Base-by-base conservation (phyloP, 1,284 basidiomycete species). In the Leccinum griseonigrum region DNA sequence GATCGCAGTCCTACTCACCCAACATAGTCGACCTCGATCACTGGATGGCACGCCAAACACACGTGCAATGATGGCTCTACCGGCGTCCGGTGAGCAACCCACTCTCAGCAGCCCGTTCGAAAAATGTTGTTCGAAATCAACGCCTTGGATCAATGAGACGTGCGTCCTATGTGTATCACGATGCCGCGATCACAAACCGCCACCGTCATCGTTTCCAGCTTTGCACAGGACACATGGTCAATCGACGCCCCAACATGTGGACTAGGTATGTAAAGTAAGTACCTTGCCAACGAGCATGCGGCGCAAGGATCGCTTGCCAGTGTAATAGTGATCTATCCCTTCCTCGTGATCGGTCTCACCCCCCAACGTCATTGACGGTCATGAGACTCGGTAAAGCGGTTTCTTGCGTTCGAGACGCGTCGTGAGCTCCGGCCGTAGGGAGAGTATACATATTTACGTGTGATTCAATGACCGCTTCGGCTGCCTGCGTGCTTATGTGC, bases 371-470 rank as follows among this genome's bases (percentile, higher is more conserved):
- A 54, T 62, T 58, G 14, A 60, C 32, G n/a, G 56, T 54, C 60
- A 66, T 59, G 43, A 32, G 13, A 31, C n/a, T 40, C 52, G 10
- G 32, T 51, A 14, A 61, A 10, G 46, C 36, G 52, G 43, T 62
- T 48, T 52, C 57, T 28, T 46, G 52, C 31, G 13, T 29, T 31
- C 38, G 59, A 13, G 60, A 31, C 32, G 53, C 40, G 31, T 56
- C 31, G 11, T 55, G 52, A 6, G 34, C 18, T 26, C 16, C 55
- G 8, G 55, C 43, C 9, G 51, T 34, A 10, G 48, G 58, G 36
- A 60, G 54, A 48, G 81, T 71, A 63, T 85, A 84, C 77, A 85
- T 78, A 65, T 74, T 71, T 13, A 77, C 75, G 64, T 85, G 83
- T 62, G 74, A 72, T 62, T 76, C 75, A 48, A 83, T 72, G 58